These are phyloP conservation scores for Zizania latifolia DNA, from an alignment of 176 grass and related monocot genomes.

Conservation along the genomic window DNA sequence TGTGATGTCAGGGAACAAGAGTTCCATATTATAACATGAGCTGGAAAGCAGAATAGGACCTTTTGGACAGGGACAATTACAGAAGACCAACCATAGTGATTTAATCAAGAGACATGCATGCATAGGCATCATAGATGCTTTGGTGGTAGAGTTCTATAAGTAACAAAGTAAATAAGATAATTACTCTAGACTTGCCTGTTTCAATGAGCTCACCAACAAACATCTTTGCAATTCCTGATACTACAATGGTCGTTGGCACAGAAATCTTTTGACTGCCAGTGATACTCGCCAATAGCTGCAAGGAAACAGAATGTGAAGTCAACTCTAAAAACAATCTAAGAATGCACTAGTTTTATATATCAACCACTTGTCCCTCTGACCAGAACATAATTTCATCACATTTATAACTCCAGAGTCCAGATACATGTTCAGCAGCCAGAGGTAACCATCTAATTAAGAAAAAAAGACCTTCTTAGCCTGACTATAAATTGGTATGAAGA, in stretches of 20 bases:
- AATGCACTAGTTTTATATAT: not conserved
- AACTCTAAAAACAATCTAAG: not conserved
- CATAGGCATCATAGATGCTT: not conserved
- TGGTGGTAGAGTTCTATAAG: not conserved
- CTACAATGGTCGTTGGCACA: conserved; percentile 60
- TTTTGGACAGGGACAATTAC: not conserved
- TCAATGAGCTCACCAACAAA: conserved; percentile 88
- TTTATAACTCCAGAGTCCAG: not conserved
- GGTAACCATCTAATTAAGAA: not conserved
- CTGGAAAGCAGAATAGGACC: not conserved
- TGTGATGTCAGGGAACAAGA: not conserved
- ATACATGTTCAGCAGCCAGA: not conserved
- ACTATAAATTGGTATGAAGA: not conserved
- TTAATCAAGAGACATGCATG: not conserved
- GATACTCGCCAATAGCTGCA: conserved; percentile 66
- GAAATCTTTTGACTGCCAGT: conserved; percentile 87
- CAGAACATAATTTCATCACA: not conserved
- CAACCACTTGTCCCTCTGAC: not conserved
- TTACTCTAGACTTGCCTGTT: conserved; percentile 53
- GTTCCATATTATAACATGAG: not conserved
- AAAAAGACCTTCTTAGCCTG: not conserved
- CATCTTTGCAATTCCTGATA: conserved; percentile 83
- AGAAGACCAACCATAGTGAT: not conserved
- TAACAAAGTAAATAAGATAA: conserved; percentile 12
- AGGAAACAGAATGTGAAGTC: conserved; percentile 11